Conservation (phyloP, 2,329 filamentous ascomycete species). For the Alternaria angustiovoidea region DNA sequence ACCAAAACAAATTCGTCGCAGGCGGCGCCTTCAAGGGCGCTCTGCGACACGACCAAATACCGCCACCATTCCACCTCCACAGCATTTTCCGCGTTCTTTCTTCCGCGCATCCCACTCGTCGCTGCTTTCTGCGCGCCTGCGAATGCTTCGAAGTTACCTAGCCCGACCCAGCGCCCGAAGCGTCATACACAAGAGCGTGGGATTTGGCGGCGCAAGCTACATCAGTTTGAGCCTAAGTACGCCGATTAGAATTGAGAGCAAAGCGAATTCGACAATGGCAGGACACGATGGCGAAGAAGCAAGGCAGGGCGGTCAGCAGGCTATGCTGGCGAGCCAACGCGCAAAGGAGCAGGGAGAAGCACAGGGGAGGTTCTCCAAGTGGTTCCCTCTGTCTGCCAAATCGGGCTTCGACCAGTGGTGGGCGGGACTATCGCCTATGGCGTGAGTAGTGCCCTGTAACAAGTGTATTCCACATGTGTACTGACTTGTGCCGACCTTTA, state of each 20-base stretch:
- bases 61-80: conserved; percentile 26
- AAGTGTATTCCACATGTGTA: neutral
- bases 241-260: conserved; percentile 38
- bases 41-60: conserved; percentile 23
- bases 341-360: conserved; percentile 49
- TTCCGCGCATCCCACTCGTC: neutral
- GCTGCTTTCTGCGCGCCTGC: conserved; percentile 36
- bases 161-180: conserved; percentile 32
- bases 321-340: conserved; percentile 59
- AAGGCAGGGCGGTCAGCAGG: conserved; percentile 51
- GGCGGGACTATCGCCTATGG: conserved; percentile 80
- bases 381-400: conserved; percentile 90
- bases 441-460: conserved; percentile 34
- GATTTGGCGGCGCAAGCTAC: conserved; percentile 44
- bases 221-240: conserved; percentile 41
- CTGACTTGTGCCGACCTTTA: neutral
- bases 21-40: conserved; percentile 26
- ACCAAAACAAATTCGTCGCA: conserved; percentile 21
- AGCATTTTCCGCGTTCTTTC: neutral
- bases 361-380: conserved; percentile 50
- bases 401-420: conserved; percentile 81
- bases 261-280: conserved; percentile 42
- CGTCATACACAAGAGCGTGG: conserved; percentile 36
- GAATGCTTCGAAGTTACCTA: conserved; percentile 44
- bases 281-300: conserved; percentile 31